These are phyloP conservation scores for Apiotrichum laibachii DNA, from an alignment of 1,284 basidiomycete species.

Conservation along the genomic window DNA sequence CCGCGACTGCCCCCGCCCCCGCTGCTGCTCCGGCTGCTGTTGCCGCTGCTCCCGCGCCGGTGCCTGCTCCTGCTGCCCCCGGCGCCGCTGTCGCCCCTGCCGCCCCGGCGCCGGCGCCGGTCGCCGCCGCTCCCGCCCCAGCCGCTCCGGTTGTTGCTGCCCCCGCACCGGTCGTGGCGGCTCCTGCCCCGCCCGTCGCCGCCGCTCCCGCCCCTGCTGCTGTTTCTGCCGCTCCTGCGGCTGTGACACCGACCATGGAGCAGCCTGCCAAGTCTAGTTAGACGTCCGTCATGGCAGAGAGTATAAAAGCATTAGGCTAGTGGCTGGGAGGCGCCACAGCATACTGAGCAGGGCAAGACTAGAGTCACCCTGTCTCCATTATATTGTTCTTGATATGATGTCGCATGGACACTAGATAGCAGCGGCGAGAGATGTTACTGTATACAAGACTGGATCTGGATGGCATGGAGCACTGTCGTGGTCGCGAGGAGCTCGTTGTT, in stretches of 20 bases:
- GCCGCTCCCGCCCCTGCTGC: constrained; percentile 18
- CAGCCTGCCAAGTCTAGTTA: neutral
- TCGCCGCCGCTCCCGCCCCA: constrained; percentile 2
- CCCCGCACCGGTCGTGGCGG: neutral
- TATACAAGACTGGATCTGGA: neutral
- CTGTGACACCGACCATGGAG: constrained; percentile 18
- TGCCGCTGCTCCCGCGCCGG: constrained; percentile 10
- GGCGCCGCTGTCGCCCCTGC: constrained; percentile 17
- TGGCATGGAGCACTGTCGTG: neutral
- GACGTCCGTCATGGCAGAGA: neutral
- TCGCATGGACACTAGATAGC: neutral
- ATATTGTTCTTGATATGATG: neutral
- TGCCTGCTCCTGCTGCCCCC: constrained; percentile 19
- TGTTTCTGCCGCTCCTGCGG: constrained; percentile 13
- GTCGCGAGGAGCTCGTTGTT: neutral
- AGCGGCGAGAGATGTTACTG: neutral
- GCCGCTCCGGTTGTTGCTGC: constrained; percentile 15
- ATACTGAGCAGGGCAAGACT: too few species aligned
- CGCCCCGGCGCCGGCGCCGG: neutral
- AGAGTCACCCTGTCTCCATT: neutral
- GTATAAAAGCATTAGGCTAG: neutral
- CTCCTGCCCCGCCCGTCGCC: constrained; percentile 5
- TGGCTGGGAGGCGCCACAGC: neutral
- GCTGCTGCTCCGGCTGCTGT: constrained; percentile 16
- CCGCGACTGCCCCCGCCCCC: constrained; percentile 14